These are phyloP conservation scores for Phytopythium vexans DNA, from an alignment of 352 stramenopile genomes.

Conservation along the genomic window DNA sequence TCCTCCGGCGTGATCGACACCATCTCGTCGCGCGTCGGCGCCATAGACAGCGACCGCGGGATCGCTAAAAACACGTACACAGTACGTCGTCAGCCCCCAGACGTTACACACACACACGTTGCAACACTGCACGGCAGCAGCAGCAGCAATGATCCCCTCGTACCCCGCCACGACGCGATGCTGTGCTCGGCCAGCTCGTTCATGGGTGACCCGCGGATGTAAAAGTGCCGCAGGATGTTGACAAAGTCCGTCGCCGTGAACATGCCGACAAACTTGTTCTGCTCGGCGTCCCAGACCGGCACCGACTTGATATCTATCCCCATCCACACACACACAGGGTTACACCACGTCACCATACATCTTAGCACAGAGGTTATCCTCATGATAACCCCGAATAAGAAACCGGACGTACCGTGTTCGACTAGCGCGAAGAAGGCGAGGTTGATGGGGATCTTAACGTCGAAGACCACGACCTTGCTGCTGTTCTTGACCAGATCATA, in stretches of 20 bases:
- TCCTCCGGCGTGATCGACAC: conserved; percentile 85
- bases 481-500: conserved; percentile 97
- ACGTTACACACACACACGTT: not conserved
- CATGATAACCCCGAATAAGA: too few species aligned
- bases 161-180: conserved; percentile 83
- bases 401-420: conserved; percentile 90
- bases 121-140: not conserved
- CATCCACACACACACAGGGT: conserved; percentile 10
- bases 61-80: conserved; percentile 60
- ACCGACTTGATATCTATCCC: conserved; percentile 95
- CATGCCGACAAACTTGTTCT: conserved; percentile 95
- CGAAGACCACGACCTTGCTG: conserved; percentile 97
- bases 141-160: not conserved
- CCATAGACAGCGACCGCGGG: conserved; percentile 80
- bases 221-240: conserved; percentile 95
- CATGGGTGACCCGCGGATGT: conserved; percentile 89
- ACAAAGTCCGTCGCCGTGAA: conserved; percentile 99
- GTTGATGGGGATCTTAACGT: conserved; percentile 98
- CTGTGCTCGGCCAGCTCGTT: conserved; percentile 84
- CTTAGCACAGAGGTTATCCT: too few species aligned
- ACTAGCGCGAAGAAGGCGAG: conserved; percentile 98
- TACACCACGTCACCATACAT: not conserved
- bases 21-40: conserved; percentile 59
- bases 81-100: conserved; percentile 14
- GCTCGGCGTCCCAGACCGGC: conserved; percentile 94